phyloP scores from a whole-genome alignment of 2,329 filamentous ascomycete genomes.

The Clarireedia monteithiana region DNA sequence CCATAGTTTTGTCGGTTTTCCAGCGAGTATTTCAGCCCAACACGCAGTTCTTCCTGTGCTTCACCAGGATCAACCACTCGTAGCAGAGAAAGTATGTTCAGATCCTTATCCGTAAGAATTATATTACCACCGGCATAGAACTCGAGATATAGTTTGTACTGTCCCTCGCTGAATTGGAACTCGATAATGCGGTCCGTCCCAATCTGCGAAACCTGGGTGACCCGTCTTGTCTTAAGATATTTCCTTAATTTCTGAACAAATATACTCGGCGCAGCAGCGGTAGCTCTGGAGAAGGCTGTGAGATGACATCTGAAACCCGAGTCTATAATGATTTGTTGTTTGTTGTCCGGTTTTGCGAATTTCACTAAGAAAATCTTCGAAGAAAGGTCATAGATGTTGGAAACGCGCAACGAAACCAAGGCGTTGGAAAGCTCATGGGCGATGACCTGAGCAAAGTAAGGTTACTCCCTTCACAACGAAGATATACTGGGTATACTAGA shows the following conservation, averaged over 20 bases:
- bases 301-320: constrained; percentile 94
- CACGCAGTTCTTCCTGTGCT: constrained; percentile 73
- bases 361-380: constrained; percentile 94
- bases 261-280: constrained; percentile 71
- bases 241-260: constrained; percentile 86
- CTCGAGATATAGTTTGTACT: constrained; percentile 81
- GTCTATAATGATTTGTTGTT: constrained; percentile 86
- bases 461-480: neutral
- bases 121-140: constrained; percentile 97
- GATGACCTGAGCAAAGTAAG: constrained; percentile 57
- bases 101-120: constrained; percentile 77
- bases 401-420: constrained; percentile 71
- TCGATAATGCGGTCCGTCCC: constrained; percentile 92
- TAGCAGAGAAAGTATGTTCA: constrained; percentile 74
- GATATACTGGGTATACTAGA: neutral
- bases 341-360: constrained; percentile 81
- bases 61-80: constrained; percentile 74
- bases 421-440: constrained; percentile 80
- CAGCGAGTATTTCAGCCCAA: constrained; percentile 72
- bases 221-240: constrained; percentile 75
- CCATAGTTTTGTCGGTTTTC: constrained; percentile 77
- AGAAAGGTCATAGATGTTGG: constrained; percentile 94
- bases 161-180: constrained; percentile 85
- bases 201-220: constrained; percentile 75
- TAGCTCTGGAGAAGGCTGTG: constrained; percentile 82